Base-by-base conservation (phyloP, 768 basidiomycete genomes). In the Glaciozyma martinii region DNA sequence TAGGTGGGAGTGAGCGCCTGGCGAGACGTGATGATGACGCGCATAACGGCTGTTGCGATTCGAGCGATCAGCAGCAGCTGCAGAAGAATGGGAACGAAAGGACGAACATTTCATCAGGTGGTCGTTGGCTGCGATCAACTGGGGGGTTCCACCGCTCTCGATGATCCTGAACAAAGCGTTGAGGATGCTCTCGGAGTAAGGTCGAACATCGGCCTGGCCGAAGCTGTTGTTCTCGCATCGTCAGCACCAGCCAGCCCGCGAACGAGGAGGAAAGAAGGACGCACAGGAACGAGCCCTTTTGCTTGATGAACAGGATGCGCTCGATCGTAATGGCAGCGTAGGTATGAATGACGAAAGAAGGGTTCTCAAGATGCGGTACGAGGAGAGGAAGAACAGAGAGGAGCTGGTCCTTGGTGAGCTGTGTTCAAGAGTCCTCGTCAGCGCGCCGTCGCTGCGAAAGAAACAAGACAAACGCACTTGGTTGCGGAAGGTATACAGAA, bases 281-380 rank as follows among this genome's bases (percentile, higher is more conserved):
- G 61, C 64, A 95, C 92, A 90, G 73, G 30, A 89, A 79, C 67
- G 84, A 82, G 6, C 81, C 81, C 5, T 84, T 83, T 72, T 87
- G 85, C 74, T 89, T 91, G 76, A 97, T 95, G 77, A 85, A 90
- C 47, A 99, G 78, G 60, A 97, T 86, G 10, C 92, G 84, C 74
- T 99, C 95, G 74, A 99, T 93, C n/a, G 93, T 90, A 72, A 97
- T 92, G 23, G 95, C 93, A 13, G 93, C 91, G 76, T 97, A 98
- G 0, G 94, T 93, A 73, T 88, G 94, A 30, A 88, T 86, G 56
- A 98, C 94, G 77, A 90, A 93, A 74, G 91, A 90, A 59, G 82
- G 79, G 25, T 89, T 90, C 8, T 80, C 79, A 42, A 98, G 84
- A 75, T 94, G 93, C 18, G 81, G 85, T 32, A 86, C 83, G 15